Base-by-base conservation (phyloP, 116 monocot species). In the Posidonia oceanica region DNA sequence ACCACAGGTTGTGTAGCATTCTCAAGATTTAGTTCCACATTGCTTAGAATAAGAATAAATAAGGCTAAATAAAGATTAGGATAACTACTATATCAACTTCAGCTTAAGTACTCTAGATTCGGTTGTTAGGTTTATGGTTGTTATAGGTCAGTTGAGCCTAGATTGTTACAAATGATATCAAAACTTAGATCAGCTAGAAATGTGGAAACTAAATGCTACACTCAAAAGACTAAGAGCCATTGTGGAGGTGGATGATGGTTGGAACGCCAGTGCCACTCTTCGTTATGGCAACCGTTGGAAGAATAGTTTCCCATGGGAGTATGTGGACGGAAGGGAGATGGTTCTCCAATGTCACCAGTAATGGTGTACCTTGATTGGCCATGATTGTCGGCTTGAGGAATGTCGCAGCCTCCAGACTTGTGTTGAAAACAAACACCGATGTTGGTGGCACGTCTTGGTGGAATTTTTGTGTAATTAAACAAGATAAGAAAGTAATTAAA, bases 311-410 rank as follows among this genome's bases (percentile, higher is more conserved):
- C 75, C 75, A 81, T 0, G 88, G 78, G 59, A 91, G 85, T 68
- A 91, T 85, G 69, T 91, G 91, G 60, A 12, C 38, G 18, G 18
- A 4, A 0, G 91, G 85, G 36, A 91, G 83, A 65, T 83, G 80
- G 78, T 91, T 91, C 71, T 73, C 54, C 91, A 88, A 91, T 4
- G 85, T 83, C 10, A 91, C 74, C 55, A 52, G 18, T 17, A 80
- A 76, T 3, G 80, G 63, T 44, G 82, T 62, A 1, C 83, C 88
- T 16, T 81, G 82, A 7, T 79, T n/a, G 22, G 93, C 77, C 65
- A 86, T 80, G 73, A 93, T 93, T 39, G 84, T 82, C 3, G 93
- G 86, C 5, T 89, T 89, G 2, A 89, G 93, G 5, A 89, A 75
- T 14, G 82, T 86, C 14, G 88, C 89, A 0, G 72, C 16, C 14